phyloP scores from a whole-genome alignment of 208 protist species.

The Leishmania amazonensis region DNA sequence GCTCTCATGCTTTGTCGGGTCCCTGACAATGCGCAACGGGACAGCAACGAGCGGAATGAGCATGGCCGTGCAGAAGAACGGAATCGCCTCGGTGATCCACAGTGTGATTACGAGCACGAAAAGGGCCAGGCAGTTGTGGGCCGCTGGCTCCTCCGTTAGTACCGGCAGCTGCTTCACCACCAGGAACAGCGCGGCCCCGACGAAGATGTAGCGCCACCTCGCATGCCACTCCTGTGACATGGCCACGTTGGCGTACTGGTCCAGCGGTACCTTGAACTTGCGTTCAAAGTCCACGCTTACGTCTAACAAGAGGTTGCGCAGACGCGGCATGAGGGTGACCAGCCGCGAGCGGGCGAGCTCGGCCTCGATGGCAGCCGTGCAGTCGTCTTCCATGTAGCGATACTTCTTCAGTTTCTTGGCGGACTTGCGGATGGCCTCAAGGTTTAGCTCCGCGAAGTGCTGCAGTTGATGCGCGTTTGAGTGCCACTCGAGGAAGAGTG shows the following conservation, averaged over 20 bases:
- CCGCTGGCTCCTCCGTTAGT: constrained; percentile 59
- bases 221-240: constrained; percentile 77
- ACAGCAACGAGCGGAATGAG: constrained; percentile 91
- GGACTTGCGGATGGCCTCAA: constrained; percentile 86
- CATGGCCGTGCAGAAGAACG: constrained; percentile 93
- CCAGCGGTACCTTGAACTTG: constrained; percentile 84
- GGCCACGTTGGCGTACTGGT: constrained; percentile 76
- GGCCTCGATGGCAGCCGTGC: constrained; percentile 71
- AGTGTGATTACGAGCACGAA: constrained; percentile 86
- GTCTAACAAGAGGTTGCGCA: constrained; percentile 70
- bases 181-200: constrained; percentile 71
- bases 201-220: constrained; percentile 79
- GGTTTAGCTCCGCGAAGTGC: constrained; percentile 91
- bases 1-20: constrained; percentile 51
- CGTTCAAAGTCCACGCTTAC: constrained; percentile 81
- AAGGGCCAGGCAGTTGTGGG: constrained; percentile 91
- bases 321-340: constrained; percentile 67
- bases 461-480: constrained; percentile 87
- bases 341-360: constrained; percentile 75
- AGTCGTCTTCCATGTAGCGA: constrained; percentile 72
- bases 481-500: constrained; percentile 87
- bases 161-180: constrained; percentile 67
- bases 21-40: constrained; percentile 75
- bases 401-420: constrained; percentile 91
- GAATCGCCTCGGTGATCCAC: constrained; percentile 93